Conservation (phyloP, 2,329 filamentous ascomycete species). For the Neofusicoccum umdonicola region DNA sequence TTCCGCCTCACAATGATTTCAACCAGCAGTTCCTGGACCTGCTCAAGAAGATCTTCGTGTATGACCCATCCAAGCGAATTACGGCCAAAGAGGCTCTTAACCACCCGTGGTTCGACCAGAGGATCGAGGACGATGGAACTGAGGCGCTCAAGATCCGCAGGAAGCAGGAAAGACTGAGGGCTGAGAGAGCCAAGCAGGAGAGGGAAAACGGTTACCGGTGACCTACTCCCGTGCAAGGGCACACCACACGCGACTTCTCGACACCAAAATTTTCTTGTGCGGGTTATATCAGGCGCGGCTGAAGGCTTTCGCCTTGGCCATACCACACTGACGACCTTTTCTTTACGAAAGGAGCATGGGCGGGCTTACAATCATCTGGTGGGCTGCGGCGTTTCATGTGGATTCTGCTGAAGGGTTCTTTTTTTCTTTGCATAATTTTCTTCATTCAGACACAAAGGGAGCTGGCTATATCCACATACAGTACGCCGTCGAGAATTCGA, state of each 20-base stretch:
- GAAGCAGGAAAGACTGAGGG: slow-evolving; percentile 34
- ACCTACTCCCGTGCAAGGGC: background rate
- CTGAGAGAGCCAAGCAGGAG: slow-evolving; percentile 10
- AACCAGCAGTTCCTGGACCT: slow-evolving; percentile 64
- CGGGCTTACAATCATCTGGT: slow-evolving; percentile 11
- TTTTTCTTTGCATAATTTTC: slow-evolving; percentile 13
- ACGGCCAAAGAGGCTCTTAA: slow-evolving; percentile 64
- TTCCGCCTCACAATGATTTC: slow-evolving; percentile 58
- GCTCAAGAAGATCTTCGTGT: slow-evolving; percentile 62
- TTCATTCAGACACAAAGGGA: slow-evolving; percentile 13
- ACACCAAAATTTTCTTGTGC: slow-evolving; percentile 12
- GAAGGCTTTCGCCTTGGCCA: slow-evolving; percentile 1
- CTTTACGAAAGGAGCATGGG: slow-evolving; percentile 17
- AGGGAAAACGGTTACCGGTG: slow-evolving; percentile 11
- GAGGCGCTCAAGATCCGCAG: slow-evolving; percentile 60
- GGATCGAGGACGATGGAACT: slow-evolving; percentile 63
- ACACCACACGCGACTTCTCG: background rate
- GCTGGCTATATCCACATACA: slow-evolving; percentile 14
- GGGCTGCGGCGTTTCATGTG: slow-evolving; percentile 9
- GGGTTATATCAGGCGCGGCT: background rate
- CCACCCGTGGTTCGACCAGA: slow-evolving; percentile 66
- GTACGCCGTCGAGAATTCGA: slow-evolving; percentile 14
- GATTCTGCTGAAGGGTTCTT: background rate
- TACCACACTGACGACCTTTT: slow-evolving; percentile 12
- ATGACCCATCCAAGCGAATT: slow-evolving; percentile 64